These are phyloP conservation scores for Haplosporangium sp. DNA, from an alignment of 371 early-diverging fungal species.

Conservation along the genomic window DNA sequence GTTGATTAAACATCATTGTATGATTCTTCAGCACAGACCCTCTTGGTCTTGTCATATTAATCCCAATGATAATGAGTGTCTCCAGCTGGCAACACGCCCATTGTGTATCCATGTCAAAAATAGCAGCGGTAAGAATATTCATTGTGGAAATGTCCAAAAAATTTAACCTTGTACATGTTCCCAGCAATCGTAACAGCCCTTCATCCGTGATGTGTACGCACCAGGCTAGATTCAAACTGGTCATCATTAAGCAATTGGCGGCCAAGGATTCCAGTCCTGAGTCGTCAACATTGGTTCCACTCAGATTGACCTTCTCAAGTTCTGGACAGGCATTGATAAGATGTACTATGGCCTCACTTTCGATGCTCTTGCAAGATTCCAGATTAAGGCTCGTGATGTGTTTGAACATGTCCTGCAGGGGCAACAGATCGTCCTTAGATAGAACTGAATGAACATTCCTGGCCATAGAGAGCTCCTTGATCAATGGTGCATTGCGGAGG, in stretches of 20 bases:
- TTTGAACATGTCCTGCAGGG: conserved; percentile 13
- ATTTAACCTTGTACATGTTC: conserved; percentile 4
- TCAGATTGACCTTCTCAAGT: conserved; percentile 43
- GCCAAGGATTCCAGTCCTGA: conserved; percentile 21
- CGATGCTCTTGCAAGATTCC: conserved; percentile 47
- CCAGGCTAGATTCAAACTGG: conserved; percentile 33
- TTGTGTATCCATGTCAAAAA: conserved; percentile 18
- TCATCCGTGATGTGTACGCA: conserved; percentile 33
- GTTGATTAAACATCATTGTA: conserved; percentile 40
- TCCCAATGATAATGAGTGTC: conserved; percentile 34
- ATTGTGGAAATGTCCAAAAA: conserved; percentile 40
- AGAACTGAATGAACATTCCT: conserved; percentile 27
- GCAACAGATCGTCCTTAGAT: conserved; percentile 23
- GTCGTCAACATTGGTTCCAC: conserved; percentile 35
- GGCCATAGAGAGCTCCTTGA: conserved; percentile 40
- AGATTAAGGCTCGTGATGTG: conserved; percentile 28
- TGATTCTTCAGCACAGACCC: conserved; percentile 19
- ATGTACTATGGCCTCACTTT: conserved; percentile 9
- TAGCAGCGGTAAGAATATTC: conserved; percentile 20
- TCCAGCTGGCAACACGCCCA: conserved; percentile 36
- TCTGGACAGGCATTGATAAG: conserved; percentile 19
- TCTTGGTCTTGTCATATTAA: conserved; percentile 36
- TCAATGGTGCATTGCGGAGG: conserved; percentile 29
- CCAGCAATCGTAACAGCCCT: conserved; percentile 25
- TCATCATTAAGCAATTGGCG: conserved; percentile 20